phyloP scores from a whole-genome alignment of 345 rosid species.

The Capsella bursapastoris region DNA sequence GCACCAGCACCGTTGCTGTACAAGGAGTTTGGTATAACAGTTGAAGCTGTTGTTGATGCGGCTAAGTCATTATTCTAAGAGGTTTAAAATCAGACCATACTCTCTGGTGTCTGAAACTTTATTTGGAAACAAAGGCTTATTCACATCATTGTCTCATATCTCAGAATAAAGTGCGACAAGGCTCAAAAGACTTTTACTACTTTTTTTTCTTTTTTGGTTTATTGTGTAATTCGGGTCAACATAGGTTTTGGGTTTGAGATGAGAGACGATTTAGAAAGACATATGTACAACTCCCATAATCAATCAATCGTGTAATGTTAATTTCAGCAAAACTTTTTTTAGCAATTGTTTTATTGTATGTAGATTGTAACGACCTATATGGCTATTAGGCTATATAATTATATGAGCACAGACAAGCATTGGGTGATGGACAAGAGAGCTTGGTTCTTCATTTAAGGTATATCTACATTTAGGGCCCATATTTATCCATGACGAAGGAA shows the following conservation, averaged over 20 bases:
- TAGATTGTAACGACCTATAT: too few species aligned
- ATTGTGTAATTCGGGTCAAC: conserved; percentile 38
- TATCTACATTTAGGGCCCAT: conserved; percentile 18
- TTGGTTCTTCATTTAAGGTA: conserved; percentile 15
- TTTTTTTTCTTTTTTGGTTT: conserved; percentile 5
- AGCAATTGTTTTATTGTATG: too few species aligned
- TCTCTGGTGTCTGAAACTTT: not conserved
- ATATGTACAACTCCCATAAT: conserved; percentile 28
- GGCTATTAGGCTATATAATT: too few species aligned
- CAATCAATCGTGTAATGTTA: conserved; percentile 22
- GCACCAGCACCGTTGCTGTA: conserved; percentile 79
- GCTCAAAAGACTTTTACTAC: conserved; percentile 22
- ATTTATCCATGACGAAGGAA: conserved; percentile 2
- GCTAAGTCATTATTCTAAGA: conserved; percentile 62
- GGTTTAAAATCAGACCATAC: conserved; percentile 12
- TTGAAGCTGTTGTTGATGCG: conserved; percentile 74
- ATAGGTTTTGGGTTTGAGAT: conserved; percentile 43
- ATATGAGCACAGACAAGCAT: not conserved
- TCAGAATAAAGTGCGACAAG: conserved; percentile 37
- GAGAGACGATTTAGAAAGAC: conserved; percentile 38
- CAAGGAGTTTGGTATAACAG: conserved; percentile 81
- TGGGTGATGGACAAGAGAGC: conserved; percentile 2
- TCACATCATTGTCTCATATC: conserved; percentile 38
- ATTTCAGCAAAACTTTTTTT: not conserved
- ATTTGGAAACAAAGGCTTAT: conserved; percentile 26